These are phyloP conservation scores for Gonapodya prolifera DNA, from an alignment of 192 early-diverging fungal genomes.

Conservation along the genomic window DNA sequence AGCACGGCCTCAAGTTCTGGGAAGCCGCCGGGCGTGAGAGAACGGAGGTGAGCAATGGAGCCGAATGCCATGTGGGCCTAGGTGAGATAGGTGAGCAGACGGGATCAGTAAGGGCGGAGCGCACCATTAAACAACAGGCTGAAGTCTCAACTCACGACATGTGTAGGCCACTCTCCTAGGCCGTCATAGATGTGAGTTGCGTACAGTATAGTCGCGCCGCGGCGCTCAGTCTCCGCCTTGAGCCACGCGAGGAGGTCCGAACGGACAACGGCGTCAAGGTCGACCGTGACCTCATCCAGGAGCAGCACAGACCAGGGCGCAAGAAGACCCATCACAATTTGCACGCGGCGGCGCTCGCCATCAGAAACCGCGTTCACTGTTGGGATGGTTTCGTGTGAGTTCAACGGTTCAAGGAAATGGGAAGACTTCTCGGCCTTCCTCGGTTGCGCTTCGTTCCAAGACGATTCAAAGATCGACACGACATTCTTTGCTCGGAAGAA, in stretches of 20 bases:
- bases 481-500: too few relatives aligned
- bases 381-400: neutral
- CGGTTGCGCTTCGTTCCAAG: too few relatives aligned
- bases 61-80: slow-evolving; percentile 9
- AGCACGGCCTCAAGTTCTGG: neutral
- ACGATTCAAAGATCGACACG: too few relatives aligned
- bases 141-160: slow-evolving; percentile 42
- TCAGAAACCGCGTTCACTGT: slow-evolving; percentile 55
- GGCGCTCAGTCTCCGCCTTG: slow-evolving; percentile 43
- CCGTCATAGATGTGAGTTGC: slow-evolving; percentile 80
- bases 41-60: neutral
- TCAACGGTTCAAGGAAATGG: too few relatives aligned
- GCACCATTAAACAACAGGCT: slow-evolving; percentile 19
- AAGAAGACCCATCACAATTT: slow-evolving; percentile 61
- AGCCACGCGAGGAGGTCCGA: slow-evolving; percentile 51
- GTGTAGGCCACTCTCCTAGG: slow-evolving; percentile 56
- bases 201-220: slow-evolving; percentile 56
- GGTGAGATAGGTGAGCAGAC: slow-evolving; percentile 2
- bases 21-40: slow-evolving; percentile 3
- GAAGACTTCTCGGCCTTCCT: too few relatives aligned
- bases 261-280: slow-evolving; percentile 67
- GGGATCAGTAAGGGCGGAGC: slow-evolving; percentile 37
- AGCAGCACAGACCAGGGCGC: slow-evolving; percentile 54
- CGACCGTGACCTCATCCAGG: slow-evolving; percentile 69
- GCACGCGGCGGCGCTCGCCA: slow-evolving; percentile 53